Conservation (phyloP, 2,329 filamentous ascomycete genomes). For the Ophiosphaerella korrae region DNA sequence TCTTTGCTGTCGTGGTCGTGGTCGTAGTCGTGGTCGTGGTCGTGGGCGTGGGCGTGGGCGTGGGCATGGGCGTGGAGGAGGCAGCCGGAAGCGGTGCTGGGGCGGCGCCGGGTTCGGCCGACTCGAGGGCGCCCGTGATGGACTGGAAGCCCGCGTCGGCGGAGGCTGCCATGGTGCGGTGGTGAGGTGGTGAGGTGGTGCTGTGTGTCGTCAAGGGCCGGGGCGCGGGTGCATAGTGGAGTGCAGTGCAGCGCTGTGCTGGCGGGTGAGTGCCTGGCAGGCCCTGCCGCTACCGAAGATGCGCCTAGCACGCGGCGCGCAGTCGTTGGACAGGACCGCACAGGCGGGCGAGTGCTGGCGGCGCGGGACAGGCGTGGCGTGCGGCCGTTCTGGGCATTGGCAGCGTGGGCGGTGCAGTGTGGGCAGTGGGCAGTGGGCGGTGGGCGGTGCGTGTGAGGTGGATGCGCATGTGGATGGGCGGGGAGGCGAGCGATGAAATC, state of each 20-base stretch:
- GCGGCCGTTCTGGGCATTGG: slow-evolving; percentile 30
- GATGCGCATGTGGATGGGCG: background rate
- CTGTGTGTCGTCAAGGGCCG: slow-evolving; percentile 25
- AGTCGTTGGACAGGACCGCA: slow-evolving; percentile 36
- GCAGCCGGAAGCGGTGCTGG: slow-evolving; percentile 13
- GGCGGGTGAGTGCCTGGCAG: slow-evolving; percentile 24
- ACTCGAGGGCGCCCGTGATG: slow-evolving; percentile 44
- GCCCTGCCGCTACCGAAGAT: slow-evolving; percentile 33
- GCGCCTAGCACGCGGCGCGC: slow-evolving; percentile 35
- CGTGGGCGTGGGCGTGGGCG: slow-evolving; percentile 15
- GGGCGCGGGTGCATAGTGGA: slow-evolving; percentile 36
- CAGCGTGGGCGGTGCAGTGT: slow-evolving; percentile 14
- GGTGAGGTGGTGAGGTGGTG: slow-evolving; percentile 40
- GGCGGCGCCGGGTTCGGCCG: slow-evolving; percentile 41
- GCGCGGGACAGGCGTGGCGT: slow-evolving; percentile 28
- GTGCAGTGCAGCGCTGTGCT: slow-evolving; percentile 13
- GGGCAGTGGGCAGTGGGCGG: slow-evolving; percentile 5
- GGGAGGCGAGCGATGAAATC: slow-evolving; percentile 4
- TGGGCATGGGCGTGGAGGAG: slow-evolving; percentile 11
- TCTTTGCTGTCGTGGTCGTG: slow-evolving; percentile 3
- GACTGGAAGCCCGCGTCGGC: slow-evolving; percentile 42
- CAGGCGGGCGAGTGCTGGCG: slow-evolving; percentile 25
- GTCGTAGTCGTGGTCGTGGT: slow-evolving; percentile 15
- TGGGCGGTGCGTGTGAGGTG: slow-evolving; percentile 5
- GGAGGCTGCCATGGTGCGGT: slow-evolving; percentile 32